Evolutionary conservation across 2,329 filamentous ascomycete genomes (phyloP).

Genomic region (Thermoascus crustaceus): DNA sequence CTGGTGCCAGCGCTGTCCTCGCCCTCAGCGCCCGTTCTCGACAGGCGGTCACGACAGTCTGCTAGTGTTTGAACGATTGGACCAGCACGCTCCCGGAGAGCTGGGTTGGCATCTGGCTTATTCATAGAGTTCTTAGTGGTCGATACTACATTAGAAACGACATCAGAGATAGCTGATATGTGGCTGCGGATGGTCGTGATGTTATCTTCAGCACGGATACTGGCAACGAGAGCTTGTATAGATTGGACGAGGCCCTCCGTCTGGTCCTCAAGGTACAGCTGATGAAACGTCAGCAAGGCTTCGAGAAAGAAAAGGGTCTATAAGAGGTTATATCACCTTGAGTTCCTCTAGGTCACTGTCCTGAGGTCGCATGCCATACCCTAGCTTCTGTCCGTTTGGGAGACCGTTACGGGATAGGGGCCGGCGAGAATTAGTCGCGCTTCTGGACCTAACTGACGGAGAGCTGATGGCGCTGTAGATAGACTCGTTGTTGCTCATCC

Average conservation of each 20-base stretch:
- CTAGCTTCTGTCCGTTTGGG: conserved; percentile 28
- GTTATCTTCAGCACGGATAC: conserved; percentile 57
- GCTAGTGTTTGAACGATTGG: conserved; percentile 43
- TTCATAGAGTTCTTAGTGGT: conserved; percentile 53
- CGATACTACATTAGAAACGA: conserved; percentile 61
- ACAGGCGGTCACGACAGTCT: conserved; percentile 56
- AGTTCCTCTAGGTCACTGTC: conserved; percentile 51
- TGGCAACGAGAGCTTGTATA: conserved; percentile 71
- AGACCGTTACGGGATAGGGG: conserved; percentile 19
- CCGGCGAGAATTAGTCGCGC: conserved; percentile 23
- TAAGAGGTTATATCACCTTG: too few relatives aligned
- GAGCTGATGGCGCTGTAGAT: conserved; percentile 67
- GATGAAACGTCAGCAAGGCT: conserved; percentile 13
- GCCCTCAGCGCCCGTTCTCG: conserved; percentile 56
- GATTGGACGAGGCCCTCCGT: conserved; percentile 69
- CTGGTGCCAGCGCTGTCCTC: conserved; percentile 49
- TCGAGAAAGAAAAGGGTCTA: conserved; percentile 9
- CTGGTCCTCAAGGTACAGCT: conserved; percentile 76
- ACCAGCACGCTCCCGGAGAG: conserved; percentile 40
- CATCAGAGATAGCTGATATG: conserved; percentile 60
- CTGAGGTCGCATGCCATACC: conserved; percentile 34
- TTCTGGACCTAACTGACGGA: conserved; percentile 40
- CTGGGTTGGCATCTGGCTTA: conserved; percentile 38
- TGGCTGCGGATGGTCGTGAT: conserved; percentile 60
- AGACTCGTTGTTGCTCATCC: conserved; percentile 59